phyloP scores from a whole-genome alignment of 1,139 yeast species.

The Diutina neorugosa region DNA sequence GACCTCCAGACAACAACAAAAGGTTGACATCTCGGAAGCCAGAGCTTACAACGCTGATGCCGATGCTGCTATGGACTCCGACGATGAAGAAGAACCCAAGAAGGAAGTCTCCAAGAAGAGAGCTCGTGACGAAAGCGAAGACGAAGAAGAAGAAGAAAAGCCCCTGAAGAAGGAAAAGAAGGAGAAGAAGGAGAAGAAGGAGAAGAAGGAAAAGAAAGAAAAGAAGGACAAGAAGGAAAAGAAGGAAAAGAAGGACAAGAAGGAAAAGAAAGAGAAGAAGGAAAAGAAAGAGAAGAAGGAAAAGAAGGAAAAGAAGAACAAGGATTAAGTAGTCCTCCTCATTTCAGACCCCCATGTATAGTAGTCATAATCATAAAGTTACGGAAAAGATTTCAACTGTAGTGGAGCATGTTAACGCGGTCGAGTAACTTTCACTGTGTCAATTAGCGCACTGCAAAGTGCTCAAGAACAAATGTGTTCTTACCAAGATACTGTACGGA shows the following conservation, averaged over 20 bases:
- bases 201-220: conserved; percentile 13
- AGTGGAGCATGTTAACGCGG: neutral
- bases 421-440: no score
- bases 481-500: neutral
- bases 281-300: conserved; percentile 17
- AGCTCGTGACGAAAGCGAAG: conserved; percentile 10
- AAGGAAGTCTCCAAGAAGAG: conserved; percentile 11
- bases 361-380: conserved; percentile 1
- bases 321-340: conserved; percentile 3
- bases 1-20: conserved; percentile 54
- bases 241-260: conserved; percentile 21
- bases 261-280: conserved; percentile 36
- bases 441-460: no score
- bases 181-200: conserved; percentile 13
- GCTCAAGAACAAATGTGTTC: neutral
- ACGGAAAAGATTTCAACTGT: neutral
- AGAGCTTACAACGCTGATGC: conserved; percentile 92
- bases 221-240: conserved; percentile 13
- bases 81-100: conserved; percentile 38
- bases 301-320: conserved; percentile 13
- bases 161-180: conserved; percentile 14
- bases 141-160: conserved; percentile 14
- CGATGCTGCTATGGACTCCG: conserved; percentile 37
- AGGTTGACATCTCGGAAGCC: conserved; percentile 74
- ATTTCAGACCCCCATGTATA: conserved; percentile 8